Evolutionary conservation across 164 flowering plant genomes (phyloP).

Genomic region (Amborella trichopoda): DNA sequence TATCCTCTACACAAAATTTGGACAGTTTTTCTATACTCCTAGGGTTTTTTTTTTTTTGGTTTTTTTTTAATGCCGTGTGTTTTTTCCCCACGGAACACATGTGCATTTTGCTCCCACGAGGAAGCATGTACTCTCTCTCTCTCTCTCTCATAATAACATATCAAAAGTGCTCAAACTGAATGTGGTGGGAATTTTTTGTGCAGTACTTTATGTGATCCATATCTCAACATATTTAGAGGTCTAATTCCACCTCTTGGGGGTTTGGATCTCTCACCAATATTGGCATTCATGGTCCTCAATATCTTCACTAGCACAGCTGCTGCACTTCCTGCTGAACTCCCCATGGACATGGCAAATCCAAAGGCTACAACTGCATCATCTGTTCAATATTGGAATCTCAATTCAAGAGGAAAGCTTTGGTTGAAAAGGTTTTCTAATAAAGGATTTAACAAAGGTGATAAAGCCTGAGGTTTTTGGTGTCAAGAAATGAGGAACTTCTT

Average conservation of each 20-base stretch:
- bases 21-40: too few species aligned
- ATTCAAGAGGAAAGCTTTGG: conserved; percentile 19
- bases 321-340: conserved; percentile 91
- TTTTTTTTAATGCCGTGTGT: too few species aligned
- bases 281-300: conserved; percentile 80
- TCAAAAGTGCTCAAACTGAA: too few species aligned
- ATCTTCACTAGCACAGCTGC: conserved; percentile 80
- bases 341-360: conserved; percentile 13
- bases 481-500: too few species aligned
- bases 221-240: conserved; percentile 93
- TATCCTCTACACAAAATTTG: too few species aligned
- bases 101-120: too few species aligned
- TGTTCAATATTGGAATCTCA: conserved; percentile 9
- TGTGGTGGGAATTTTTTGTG: not conserved
- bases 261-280: conserved; percentile 82
- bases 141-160: too few species aligned
- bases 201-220: conserved; percentile 88
- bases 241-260: conserved; percentile 94
- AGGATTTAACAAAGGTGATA: conserved; percentile 5
- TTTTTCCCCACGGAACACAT: too few species aligned
- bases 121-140: too few species aligned
- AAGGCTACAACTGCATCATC: conserved; percentile 7
- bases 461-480: not conserved
- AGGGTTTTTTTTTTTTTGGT: too few species aligned
- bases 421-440: conserved; percentile 12